These are phyloP conservation scores for Suhomyces emberorum DNA, from an alignment of 805 yeast genomes.

Conservation along the genomic window DNA sequence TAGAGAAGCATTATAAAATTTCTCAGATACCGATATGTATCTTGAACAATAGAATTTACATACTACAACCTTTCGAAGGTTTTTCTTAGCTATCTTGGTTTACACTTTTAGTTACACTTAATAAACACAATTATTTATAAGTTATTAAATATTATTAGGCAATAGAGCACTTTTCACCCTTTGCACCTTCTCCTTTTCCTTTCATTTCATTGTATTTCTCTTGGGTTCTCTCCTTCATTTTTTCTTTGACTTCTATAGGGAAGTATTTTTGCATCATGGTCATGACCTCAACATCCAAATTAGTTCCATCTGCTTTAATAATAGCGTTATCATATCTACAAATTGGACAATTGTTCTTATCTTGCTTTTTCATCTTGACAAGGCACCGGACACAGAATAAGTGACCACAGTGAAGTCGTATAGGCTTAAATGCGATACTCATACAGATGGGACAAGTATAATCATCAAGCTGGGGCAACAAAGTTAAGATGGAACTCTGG, in stretches of 20 bases:
- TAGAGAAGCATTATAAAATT: too few species aligned
- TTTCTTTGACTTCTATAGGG: conserved; percentile 64
- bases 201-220: conserved; percentile 34
- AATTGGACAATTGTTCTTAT: conserved; percentile 62
- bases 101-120: too few species aligned
- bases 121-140: too few species aligned
- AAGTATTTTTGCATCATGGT: conserved; percentile 55
- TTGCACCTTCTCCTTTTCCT: conserved; percentile 14
- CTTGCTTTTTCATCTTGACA: conserved; percentile 60
- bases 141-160: too few species aligned
- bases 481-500: conserved; percentile 48
- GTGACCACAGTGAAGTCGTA: conserved; percentile 60
- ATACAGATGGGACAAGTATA: conserved; percentile 73
- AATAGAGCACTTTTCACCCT: conserved; percentile 19
- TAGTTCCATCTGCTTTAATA: conserved; percentile 53
- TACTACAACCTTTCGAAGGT: too few species aligned
- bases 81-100: too few species aligned
- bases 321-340: conserved; percentile 56
- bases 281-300: conserved; percentile 55
- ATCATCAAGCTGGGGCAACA: conserved; percentile 74
- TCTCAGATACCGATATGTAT: too few species aligned
- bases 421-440: conserved; percentile 69
- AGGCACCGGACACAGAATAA: conserved; percentile 71
- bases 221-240: conserved; percentile 49
- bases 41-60: too few species aligned